Base-by-base conservation (phyloP, 495 filamentous ascomycete genomes). In the Penicilliopsis zonata region DNA sequence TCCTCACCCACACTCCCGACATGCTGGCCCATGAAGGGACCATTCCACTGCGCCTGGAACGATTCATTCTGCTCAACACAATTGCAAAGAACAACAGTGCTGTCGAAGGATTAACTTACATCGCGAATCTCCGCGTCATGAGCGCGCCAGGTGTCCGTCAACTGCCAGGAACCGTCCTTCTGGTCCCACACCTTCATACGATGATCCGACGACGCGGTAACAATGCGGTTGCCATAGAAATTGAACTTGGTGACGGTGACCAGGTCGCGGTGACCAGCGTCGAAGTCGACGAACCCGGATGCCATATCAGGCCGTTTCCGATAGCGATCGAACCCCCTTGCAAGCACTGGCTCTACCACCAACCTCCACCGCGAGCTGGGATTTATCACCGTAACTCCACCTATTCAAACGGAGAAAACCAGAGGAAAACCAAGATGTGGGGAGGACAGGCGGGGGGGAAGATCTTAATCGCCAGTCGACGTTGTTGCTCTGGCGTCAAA, bases 101-200 rank as follows among this genome's bases (percentile, higher is more conserved):
- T 18, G 18, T 26, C 24, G 30, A 18, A 16, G 40, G 33, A 13
- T 30, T 27, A 31, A 27, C 66, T 57, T 67, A 86, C 86, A 68
- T 93, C 83, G 40, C 82, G 67, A 37, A 99, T 82, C 59, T 94
- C 90, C 16, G 83, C 83, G 43, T 82, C 79, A 50, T 99, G 90
- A 9, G 84, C 92, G 34, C 74, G 74, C 85, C 90, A 95, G 30
- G 75, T 82, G 48, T 95, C 90, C 42, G 74, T 78, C 25, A 86
- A 56, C 23, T 73, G 70, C 85, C 85, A 94, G 29, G 75, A 61
- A 9, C 75, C 76, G 42, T 85, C 75, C 40, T 76, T 74, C 38
- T 86, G 72, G 25, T 93, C 85, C 70, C 86, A 96, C 18, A 96
- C 81, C 50, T 86, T 85, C 43, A 99, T 79, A 49, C 80, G 82